phyloP scores from a whole-genome alignment of 2,329 filamentous ascomycete species.

The Fusarium compactum region DNA sequence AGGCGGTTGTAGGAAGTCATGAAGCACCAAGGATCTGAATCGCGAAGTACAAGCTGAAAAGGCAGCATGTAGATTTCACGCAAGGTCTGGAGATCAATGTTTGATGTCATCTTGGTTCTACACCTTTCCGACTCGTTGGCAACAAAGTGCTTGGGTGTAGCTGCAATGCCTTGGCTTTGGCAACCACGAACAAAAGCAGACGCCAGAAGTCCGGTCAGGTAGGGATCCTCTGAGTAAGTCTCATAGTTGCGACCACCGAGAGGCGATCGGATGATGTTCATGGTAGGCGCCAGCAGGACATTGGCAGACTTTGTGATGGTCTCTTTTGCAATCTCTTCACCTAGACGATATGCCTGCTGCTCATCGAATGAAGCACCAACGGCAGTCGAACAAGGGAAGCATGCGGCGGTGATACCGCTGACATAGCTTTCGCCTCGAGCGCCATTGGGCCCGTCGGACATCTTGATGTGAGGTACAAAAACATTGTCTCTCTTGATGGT shows the following conservation, averaged over 20 bases:
- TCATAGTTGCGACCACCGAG: slow-evolving; percentile 15
- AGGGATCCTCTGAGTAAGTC: slow-evolving; percentile 17
- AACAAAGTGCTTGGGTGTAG: slow-evolving; percentile 15
- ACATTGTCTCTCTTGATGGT: slow-evolving; percentile 1
- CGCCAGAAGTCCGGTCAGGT: background rate
- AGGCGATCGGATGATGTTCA: slow-evolving; percentile 16
- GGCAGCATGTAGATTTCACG: slow-evolving; percentile 18
- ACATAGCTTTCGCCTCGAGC: slow-evolving; percentile 12
- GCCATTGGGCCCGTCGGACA: slow-evolving; percentile 7
- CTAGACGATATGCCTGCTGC: background rate
- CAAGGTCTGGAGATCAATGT: slow-evolving; percentile 5
- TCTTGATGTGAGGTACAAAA: slow-evolving; percentile 17
- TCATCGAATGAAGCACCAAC: background rate
- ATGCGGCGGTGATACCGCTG: slow-evolving; percentile 10
- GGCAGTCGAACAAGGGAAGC: slow-evolving; percentile 10
- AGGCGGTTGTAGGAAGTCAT: slow-evolving; percentile 18
- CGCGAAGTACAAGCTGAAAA: slow-evolving; percentile 3
- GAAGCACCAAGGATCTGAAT: slow-evolving; percentile 20
- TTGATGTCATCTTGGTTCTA: slow-evolving; percentile 15
- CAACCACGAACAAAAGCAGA: slow-evolving; percentile 15
- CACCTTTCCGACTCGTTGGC: slow-evolving; percentile 14
- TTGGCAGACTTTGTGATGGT: slow-evolving; percentile 10
- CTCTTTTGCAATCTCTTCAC: slow-evolving; percentile 7
- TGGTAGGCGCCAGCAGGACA: slow-evolving; percentile 7
- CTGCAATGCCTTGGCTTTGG: slow-evolving; percentile 10